Evolutionary conservation across 352 stramenopile genomes (phyloP).

Genomic region (Phytophthora rubi): DNA sequence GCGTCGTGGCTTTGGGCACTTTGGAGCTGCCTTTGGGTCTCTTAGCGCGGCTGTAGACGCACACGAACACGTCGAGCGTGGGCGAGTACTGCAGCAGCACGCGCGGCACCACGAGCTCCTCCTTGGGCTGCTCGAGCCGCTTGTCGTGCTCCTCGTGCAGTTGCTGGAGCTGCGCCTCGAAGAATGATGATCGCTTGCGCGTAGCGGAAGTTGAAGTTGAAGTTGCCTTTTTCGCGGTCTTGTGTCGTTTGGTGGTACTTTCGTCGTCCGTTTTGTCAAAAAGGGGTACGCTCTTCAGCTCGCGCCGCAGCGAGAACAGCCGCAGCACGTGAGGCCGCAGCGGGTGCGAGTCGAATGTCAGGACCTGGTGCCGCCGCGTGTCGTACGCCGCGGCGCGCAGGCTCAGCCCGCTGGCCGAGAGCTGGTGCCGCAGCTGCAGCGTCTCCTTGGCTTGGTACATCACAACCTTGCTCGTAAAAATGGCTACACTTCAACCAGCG

Average conservation of each 20-base stretch:
- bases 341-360: slow-evolving; percentile 57
- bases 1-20: slow-evolving; percentile 24
- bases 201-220: neutral
- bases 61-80: slow-evolving; percentile 64
- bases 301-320: slow-evolving; percentile 74
- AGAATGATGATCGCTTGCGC: slow-evolving; percentile 23
- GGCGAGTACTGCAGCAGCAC: slow-evolving; percentile 54
- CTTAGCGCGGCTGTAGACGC: slow-evolving; percentile 50
- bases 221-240: neutral
- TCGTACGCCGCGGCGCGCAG: slow-evolving; percentile 73
- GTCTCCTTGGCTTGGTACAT: slow-evolving; percentile 43
- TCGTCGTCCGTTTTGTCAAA: slow-evolving; percentile 37
- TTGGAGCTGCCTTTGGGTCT: slow-evolving; percentile 3
- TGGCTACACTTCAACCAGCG: slow-evolving; percentile 1
- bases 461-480: slow-evolving; percentile 2
- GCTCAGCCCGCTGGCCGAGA: slow-evolving; percentile 59
- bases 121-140: neutral
- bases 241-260: neutral
- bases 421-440: slow-evolving; percentile 79
- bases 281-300: slow-evolving; percentile 65
- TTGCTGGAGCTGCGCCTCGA: slow-evolving; percentile 27
- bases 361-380: slow-evolving; percentile 67
- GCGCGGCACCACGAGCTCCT: slow-evolving; percentile 20
- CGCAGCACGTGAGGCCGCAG: slow-evolving; percentile 62
- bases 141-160: slow-evolving; percentile 12